Base-by-base conservation (phyloP, 805 yeast genomes). In the Komagataella phaffii region DNA sequence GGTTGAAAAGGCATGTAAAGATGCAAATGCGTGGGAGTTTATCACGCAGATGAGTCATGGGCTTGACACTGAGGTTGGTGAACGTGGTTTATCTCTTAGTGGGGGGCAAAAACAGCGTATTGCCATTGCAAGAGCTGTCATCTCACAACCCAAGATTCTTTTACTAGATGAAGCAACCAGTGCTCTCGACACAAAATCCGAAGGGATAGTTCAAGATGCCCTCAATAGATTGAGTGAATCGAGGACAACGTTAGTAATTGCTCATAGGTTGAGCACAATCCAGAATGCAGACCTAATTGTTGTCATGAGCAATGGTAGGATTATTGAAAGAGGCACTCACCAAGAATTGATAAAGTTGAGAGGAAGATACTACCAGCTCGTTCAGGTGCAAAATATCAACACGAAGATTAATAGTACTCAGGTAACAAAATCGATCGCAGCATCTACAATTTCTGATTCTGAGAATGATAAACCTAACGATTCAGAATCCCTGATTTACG, bases 81-180 rank as follows among this genome's bases (percentile, higher is more conserved):
- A 73, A 17, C 61, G 71, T 3, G 60, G 66, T 7, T 64, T 68
- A 10, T 56, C 71, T 1, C 57, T 78, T 46, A 88, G 97, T 1
- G 95, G 96, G 23, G 99, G 99, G 2, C 98, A 93, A 63, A 72
- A 84, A 7, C 98, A 93, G 62, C 68, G 97, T 52, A 62, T 93
- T 1, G 82, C 93, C 0, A 79, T 93, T 50, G 96, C 91, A 0
- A 73, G 98, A 50, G 93, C 96, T 0, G 55, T 93, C 3, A 53
- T 90, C 3, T 66, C 90, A 44, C 69, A 73, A 19, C 93, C 97
- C 0, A 68, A 69, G 30, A 57, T 81, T 7, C 70, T 81, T n/a
- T 71, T 93, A 5, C 65, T 93, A 48, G 99, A 93, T 65, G 99
- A 93, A 62, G 83, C 90, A 58, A 89, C 98, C 0, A 82, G 97